These are phyloP conservation scores for Fraxinus pennsylvanica DNA, from an alignment of 257 asterid genomes.

Conservation along the genomic window DNA sequence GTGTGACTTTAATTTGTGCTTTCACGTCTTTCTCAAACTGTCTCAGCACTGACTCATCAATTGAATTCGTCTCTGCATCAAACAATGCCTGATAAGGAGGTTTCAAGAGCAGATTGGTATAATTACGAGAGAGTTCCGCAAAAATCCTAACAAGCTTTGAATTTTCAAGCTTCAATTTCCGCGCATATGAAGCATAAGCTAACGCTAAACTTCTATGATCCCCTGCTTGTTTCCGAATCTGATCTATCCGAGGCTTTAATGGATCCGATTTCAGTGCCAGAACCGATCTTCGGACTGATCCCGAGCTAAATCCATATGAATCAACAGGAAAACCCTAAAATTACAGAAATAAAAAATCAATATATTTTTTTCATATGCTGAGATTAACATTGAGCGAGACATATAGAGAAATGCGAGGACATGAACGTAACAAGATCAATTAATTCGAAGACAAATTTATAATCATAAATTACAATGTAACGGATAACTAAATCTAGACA, in stretches of 20 bases:
- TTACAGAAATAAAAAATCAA: conserved; percentile 14
- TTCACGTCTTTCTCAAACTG: conserved; percentile 76
- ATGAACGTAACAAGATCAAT: neutral
- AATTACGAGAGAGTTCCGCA: conserved; percentile 59
- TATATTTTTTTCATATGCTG: conserved; percentile 13
- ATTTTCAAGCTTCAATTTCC: conserved; percentile 73
- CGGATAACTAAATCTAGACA: conserved; percentile 15
- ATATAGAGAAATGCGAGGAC: neutral
- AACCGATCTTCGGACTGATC: conserved; percentile 44
- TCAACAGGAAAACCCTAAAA: conserved; percentile 43
- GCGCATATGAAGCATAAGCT: conserved; percentile 68
- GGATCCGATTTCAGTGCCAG: conserved; percentile 69
- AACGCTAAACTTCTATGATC: conserved; percentile 58
- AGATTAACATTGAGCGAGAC: neutral
- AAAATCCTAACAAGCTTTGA: conserved; percentile 64
- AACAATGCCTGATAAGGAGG: conserved; percentile 51
- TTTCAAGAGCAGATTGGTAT: conserved; percentile 56
- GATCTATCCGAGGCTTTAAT: conserved; percentile 67
- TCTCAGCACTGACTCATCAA: conserved; percentile 57
- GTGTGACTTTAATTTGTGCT: conserved; percentile 60
- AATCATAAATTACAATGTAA: conserved; percentile 5
- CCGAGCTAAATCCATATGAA: conserved; percentile 36
- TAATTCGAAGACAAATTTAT: conserved; percentile 12
- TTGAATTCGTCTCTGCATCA: conserved; percentile 45
- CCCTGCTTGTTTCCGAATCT: conserved; percentile 71